Evolutionary conservation across 805 yeast genomes (phyloP), one percentile per base, ranked within the genome.

Genomic region (Candida rishiriensis): DNA sequence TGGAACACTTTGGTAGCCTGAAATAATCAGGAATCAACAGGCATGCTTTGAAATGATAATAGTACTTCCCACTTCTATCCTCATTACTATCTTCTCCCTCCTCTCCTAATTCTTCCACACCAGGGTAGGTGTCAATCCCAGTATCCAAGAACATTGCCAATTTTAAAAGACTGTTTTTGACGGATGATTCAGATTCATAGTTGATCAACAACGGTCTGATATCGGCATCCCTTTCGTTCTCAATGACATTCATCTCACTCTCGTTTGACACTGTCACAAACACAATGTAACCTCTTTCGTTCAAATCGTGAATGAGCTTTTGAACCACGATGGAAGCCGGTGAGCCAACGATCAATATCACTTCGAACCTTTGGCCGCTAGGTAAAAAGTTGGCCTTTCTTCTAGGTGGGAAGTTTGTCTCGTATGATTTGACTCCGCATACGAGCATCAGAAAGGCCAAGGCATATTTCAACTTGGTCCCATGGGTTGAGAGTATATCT

Each of bases 221-320:
- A 59, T 88, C 95, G 18, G 77, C 75, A 13, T 83, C 78, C 38
- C 81, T 73, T 46, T 85, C 86, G 48, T 68, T 75, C 48, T 74
- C 76, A 39, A 80, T 68, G 42, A 73, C 73, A 51, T 64, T 68
- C 36, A 70, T 59, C 48, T 83, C 88, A 49, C 70, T 72, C 28
- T 81, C 87, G 47, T 74, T 78, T n/a, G 76, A 60, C n/a, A 81
- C 77, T 0, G 95, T 81, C 50, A 88, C 71, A 59, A 83, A 88
- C 3, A 88, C 89, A 29, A 88, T 83, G 58, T 85, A 87, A 1
- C 96, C 95, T 42, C 95, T 69, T 37, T 75, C 74, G 50, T 86
- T 89, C 50, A 88, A 72, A 59, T 88, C 96, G 44, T 76, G 71
- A 1, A 89, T 86, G 29, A 88, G 65, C 41, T 81, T 70, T 45